Conservation (phyloP, 179 eudicot species). For the Corrigiola litoralis region DNA sequence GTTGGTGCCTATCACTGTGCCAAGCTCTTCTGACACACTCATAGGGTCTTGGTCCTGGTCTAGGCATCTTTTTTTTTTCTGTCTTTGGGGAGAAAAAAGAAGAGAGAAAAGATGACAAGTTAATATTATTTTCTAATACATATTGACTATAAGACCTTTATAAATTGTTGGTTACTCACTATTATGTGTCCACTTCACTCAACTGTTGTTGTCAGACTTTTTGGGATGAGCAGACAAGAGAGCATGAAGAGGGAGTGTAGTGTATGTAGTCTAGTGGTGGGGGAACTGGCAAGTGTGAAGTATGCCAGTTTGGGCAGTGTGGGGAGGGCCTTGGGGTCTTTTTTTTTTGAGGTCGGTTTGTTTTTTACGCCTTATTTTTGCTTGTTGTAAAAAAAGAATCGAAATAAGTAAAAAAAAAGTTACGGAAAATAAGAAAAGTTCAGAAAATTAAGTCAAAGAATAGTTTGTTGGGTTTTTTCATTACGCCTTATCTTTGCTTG, state of each 20-base stretch:
- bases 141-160: conserved; percentile 10
- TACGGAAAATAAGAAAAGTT: too few relatives aligned
- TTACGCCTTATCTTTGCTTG: too few relatives aligned
- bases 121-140: conserved; percentile 3
- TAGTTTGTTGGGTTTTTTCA: too few relatives aligned
- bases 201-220: conserved; percentile 32
- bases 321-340: background rate
- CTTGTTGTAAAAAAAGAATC: too few relatives aligned
- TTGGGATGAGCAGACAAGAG: conserved; percentile 28
- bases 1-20: conserved; percentile 89
- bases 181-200: conserved; percentile 13
- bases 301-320: too few relatives aligned
- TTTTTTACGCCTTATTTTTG: too few relatives aligned
- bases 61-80: conserved; percentile 45
- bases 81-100: background rate
- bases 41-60: conserved; percentile 90
- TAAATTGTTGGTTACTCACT: too few relatives aligned
- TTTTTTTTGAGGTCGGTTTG: background rate
- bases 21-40: conserved; percentile 92
- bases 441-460: too few relatives aligned
- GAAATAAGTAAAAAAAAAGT: too few relatives aligned
- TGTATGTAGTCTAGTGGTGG: background rate
- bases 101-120: too few relatives aligned
- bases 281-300: too few relatives aligned
- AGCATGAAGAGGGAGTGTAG: conserved; percentile 7